Conservation (phyloP, 108 stramenopile genomes). For the Skeletonema tropicum region DNA sequence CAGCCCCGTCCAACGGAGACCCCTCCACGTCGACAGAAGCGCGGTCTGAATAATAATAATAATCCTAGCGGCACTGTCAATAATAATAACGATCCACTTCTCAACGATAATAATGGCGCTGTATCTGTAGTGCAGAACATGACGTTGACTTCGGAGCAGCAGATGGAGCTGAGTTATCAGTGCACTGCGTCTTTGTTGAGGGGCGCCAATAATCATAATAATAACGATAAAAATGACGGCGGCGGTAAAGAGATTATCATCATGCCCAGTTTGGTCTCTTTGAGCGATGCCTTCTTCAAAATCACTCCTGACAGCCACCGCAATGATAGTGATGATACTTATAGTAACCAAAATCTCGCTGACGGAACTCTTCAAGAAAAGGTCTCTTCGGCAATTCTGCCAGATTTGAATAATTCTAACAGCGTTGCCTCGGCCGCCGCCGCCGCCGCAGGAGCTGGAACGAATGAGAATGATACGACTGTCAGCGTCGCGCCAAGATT, state of each 20-base stretch:
- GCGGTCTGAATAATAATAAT: neutral
- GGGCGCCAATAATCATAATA: neutral
- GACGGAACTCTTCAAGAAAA: too few relatives aligned
- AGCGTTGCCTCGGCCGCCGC: too few relatives aligned
- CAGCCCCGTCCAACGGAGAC: neutral
- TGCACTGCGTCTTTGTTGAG: neutral
- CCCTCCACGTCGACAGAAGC: neutral
- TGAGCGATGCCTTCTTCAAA: slow-evolving; percentile 20
- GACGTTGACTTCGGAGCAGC: neutral
- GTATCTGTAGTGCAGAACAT: neutral
- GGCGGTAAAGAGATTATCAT: slow-evolving; percentile 4
- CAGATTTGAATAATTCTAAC: too few relatives aligned
- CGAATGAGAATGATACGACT: too few relatives aligned
- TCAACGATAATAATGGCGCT: neutral
- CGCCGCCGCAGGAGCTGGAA: too few relatives aligned
- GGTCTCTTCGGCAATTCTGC: too few relatives aligned
- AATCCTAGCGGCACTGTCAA: too few relatives aligned
- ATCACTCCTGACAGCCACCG: neutral
- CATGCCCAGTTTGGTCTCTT: slow-evolving; percentile 31
- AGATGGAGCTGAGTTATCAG: slow-evolving; percentile 13
- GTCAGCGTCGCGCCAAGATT: too few relatives aligned
- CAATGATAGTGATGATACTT: neutral
- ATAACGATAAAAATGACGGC: neutral
- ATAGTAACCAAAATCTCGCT: neutral
- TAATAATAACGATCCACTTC: neutral